These are phyloP conservation scores for Podila verticillata DNA, from an alignment of 192 early-diverging fungal species.

Conservation along the genomic window DNA sequence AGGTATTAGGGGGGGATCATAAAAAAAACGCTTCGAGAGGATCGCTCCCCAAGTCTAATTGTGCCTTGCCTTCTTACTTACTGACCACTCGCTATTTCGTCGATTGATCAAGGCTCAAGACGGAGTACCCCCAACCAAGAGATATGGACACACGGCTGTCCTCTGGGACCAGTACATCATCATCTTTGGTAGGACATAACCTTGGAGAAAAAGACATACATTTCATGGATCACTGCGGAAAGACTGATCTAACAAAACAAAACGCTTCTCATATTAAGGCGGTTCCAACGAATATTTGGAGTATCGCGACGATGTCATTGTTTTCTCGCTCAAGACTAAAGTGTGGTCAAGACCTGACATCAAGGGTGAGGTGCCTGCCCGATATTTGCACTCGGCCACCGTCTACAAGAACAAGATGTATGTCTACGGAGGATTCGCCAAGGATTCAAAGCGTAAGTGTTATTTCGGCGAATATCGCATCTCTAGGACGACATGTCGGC, in stretches of 20 bases:
- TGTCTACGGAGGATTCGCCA: slow-evolving; percentile 67
- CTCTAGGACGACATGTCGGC: no score
- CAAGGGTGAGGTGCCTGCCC: slow-evolving; percentile 58
- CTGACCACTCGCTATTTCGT: background rate
- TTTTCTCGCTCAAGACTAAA: slow-evolving; percentile 61
- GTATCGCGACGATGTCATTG: slow-evolving; percentile 67
- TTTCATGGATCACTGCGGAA: background rate
- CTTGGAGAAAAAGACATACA: background rate
- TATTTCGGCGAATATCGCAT: no score
- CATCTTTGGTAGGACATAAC: slow-evolving; percentile 56
- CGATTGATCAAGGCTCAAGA: slow-evolving; percentile 43
- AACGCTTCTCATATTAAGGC: slow-evolving; percentile 37
- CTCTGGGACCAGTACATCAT: slow-evolving; percentile 64
- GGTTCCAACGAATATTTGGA: slow-evolving; percentile 60
- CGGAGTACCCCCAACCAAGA: slow-evolving; percentile 62
- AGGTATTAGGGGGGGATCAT: background rate
- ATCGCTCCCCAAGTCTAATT: background rate
- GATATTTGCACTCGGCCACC: slow-evolving; percentile 66
- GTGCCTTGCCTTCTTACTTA: background rate
- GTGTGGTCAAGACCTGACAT: slow-evolving; percentile 66
- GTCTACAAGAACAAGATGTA: slow-evolving; percentile 70
- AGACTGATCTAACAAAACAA: slow-evolving; percentile 21
- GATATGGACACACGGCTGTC: slow-evolving; percentile 68
- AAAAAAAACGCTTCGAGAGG: background rate
- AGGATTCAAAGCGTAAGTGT: slow-evolving; percentile 61